Evolutionary conservation across 75 land plant genomes (phyloP).

Genomic region (Cupressus sempervirens): DNA sequence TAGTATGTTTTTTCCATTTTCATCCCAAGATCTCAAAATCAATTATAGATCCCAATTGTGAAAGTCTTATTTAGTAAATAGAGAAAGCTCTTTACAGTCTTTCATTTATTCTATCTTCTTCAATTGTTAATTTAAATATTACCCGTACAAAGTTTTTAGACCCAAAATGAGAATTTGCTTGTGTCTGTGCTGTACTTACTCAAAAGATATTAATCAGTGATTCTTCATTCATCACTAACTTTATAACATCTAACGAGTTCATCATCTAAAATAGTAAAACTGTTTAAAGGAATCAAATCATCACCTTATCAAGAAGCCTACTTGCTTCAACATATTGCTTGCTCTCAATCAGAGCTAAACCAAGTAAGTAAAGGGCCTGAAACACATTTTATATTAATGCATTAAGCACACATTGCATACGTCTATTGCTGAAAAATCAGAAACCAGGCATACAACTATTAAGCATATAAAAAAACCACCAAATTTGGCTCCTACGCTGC

Average conservation of each 20-base stretch:
- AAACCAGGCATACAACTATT: neutral
- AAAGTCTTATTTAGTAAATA: neutral
- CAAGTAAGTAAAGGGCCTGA: conserved; percentile 5
- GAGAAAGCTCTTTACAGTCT: neutral
- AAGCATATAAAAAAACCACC: neutral
- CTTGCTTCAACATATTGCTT: neutral
- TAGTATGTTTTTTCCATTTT: neutral
- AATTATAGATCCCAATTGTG: neutral
- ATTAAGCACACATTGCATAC: neutral
- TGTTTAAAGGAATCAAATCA: neutral
- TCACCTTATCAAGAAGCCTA: neutral
- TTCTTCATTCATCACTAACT: neutral
- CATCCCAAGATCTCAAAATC: neutral
- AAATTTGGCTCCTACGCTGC: neutral
- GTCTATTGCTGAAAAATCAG: neutral
- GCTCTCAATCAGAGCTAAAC: conserved; percentile 4
- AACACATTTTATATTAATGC: neutral
- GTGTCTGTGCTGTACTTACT: neutral
- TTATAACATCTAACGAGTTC: neutral
- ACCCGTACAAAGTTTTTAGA: neutral
- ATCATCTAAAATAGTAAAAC: neutral
- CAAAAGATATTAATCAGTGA: neutral
- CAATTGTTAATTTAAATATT: neutral
- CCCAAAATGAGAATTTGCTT: neutral
- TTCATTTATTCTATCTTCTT: neutral